Evolutionary conservation across 257 asterid genomes (phyloP), one percentile per base, ranked within the genome.

Genomic region (Oldenlandia corymbosa): DNA sequence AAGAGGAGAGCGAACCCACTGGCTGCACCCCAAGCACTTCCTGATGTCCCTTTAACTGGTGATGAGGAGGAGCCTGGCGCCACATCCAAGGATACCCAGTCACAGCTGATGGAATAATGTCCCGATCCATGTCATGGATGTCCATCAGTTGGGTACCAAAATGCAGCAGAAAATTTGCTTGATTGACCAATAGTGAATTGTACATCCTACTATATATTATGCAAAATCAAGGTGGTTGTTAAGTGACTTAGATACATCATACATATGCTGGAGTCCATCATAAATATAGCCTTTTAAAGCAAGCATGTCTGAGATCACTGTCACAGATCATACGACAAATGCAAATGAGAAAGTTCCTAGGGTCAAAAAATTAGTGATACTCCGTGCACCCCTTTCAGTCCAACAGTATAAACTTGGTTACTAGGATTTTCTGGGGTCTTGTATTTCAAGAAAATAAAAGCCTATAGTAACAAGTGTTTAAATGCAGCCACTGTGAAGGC

Each of bases 21-120:
- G n/a, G 95, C 88, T 37, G 88, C 97, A 69, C 83, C 85, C 95
- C 94, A 90, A 36, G 86, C 72, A 60, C 85, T 78, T 36, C 73
- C 71, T 8, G 85, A 71, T 32, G 78, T 73, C 54, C 18, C 71
- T 73, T 68, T 75, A 65, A 49, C 60, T 24, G 64, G 58, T 24
- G 64, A 72, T 47, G 73, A 42, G 39, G 73, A 60, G 66, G 75
- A 78, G 23, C 86, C 88, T 0, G 75, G 73, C 47, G 79, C 63
- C 49, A 87, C 70, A 26, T 85, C 96, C 65, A 90, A 64, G 10
- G 79, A 71, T 46, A 83, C 76, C 96, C 96, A 88, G 31, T 86
- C 90, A 58, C 93, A 88, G 78, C 90, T 73, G 49, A 84, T 71
- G 0, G 95, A 74, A 60, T 84, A 88, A 71, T 88, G 96, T 18